Conservation (phyloP, 805 yeast species). For the Metschnikowia shivogae region DNA sequence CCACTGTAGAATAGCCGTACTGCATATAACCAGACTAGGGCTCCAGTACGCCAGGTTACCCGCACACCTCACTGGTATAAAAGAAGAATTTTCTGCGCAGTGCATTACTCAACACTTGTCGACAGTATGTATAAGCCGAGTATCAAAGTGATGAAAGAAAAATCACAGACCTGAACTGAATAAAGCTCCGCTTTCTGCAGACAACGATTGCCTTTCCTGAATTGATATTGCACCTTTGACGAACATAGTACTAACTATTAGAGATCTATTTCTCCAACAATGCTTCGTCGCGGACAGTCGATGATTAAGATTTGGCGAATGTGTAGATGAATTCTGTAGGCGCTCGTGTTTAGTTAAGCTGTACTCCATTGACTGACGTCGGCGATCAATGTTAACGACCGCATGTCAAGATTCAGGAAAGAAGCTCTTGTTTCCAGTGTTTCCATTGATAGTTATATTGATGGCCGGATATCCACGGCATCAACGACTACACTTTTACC, state of each 20-base stretch:
- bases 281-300: too few species aligned
- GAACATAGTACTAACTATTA: constrained; percentile 4
- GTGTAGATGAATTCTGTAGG: too few species aligned
- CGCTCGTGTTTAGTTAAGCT: too few species aligned
- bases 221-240: constrained; percentile 4
- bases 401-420: too few species aligned
- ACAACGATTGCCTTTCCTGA: constrained; percentile 22
- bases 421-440: too few species aligned
- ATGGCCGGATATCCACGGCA: too few species aligned
- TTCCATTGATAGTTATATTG: too few species aligned
- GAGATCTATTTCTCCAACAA: background rate
- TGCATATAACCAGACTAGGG: constrained; percentile 2
- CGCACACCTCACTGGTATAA: background rate
- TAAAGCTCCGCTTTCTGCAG: constrained; percentile 19
- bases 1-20: background rate
- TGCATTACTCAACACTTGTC: background rate
- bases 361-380: too few species aligned
- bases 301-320: too few species aligned
- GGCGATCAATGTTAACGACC: too few species aligned
- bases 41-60: background rate
- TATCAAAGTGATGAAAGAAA: constrained; percentile 19
- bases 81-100: constrained; percentile 2
- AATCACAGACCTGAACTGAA: constrained; percentile 23
- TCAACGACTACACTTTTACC: too few species aligned
- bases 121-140: constrained; percentile 13